phyloP scores from a whole-genome alignment of 345 rosid species.

The Punica granatum region DNA sequence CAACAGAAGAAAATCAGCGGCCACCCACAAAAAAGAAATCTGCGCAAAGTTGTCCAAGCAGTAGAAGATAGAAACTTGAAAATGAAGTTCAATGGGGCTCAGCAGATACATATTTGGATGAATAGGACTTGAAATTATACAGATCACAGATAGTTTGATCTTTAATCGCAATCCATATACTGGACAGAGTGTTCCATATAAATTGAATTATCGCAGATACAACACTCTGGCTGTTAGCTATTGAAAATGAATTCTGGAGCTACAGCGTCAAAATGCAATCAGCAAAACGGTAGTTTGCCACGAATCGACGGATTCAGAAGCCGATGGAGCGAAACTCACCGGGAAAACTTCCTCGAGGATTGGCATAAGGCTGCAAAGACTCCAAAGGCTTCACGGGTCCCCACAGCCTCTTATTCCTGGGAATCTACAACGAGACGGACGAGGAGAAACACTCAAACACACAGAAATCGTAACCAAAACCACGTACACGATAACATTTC shows the following conservation, averaged over 20 bases:
- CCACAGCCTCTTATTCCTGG: slow-evolving; percentile 67
- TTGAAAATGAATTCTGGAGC: not conserved
- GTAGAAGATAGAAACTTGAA: not conserved
- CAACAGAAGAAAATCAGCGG: not conserved
- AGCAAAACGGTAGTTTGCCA: not conserved
- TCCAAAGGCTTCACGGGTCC: slow-evolving; percentile 60
- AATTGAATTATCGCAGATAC: too few species aligned
- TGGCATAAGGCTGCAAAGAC: slow-evolving; percentile 87
- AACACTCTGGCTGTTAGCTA: too few species aligned
- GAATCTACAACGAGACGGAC: slow-evolving; percentile 30
- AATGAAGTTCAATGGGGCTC: not conserved
- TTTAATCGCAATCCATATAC: not conserved
- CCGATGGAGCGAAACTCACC: slow-evolving; percentile 38
- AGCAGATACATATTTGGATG: not conserved
- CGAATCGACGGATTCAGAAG: not conserved
- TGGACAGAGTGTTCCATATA: too few species aligned
- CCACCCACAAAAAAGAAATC: not conserved
- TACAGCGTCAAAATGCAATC: not conserved
- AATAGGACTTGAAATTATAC: not conserved
- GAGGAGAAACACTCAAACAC: slow-evolving; percentile 6
- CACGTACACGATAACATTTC: not conserved
- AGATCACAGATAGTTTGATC: not conserved
- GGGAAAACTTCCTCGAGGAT: slow-evolving; percentile 66
- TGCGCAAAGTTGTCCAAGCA: not conserved
- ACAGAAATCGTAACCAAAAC: not conserved